Base-by-base conservation (phyloP, 768 basidiomycete species). In the Lentinula detonsa region DNA sequence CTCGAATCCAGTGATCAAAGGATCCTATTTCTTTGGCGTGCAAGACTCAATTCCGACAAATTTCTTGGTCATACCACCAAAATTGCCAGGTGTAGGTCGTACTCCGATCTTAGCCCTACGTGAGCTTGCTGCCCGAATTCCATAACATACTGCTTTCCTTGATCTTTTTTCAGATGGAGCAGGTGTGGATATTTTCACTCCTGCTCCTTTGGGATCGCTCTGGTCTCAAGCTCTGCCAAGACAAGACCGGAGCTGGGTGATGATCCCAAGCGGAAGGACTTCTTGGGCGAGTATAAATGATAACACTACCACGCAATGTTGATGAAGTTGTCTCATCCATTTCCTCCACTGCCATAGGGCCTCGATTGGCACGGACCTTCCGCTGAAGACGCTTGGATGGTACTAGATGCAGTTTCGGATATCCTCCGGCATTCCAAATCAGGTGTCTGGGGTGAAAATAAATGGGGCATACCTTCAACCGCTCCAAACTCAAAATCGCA, bases 321-420 rank as follows among this genome's bases (percentile, higher is more conserved):
- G 28, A 28, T 28, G 28, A 28, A 28, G 28, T 28, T 39, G 10
- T 5, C 16, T 7, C 51, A 21, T n/a, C 23, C 23, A 37, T 8
- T 39, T 21, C 8, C 8, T 40, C 31, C 21, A 9, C 40, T 46
- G 49, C 16, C 35, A 34, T 56, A 92, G 91, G 94, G 94, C 1
- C 78, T 95, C 48, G 95, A 97, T 71, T 96, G 94, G 94, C 95
- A 93, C 66, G 95, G 93, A 0, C 85, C 87, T 4, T 93, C 91
- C 67, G 77, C 87, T 10, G 69, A 72, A 13, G 91, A 95, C 67
- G 87, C 83, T 1, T 91, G 89, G 82, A 71, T 69, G 13, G 74
- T 85, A 2, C 73, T 93, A 5, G 80, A 81, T 31, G 84, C 87
- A 2, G 74, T 95, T 39, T 68, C 71, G 2, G 40, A 34, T 2